These are phyloP conservation scores for Mediolabrus comicus DNA, from an alignment of 108 stramenopile species.

Conservation along the genomic window DNA sequence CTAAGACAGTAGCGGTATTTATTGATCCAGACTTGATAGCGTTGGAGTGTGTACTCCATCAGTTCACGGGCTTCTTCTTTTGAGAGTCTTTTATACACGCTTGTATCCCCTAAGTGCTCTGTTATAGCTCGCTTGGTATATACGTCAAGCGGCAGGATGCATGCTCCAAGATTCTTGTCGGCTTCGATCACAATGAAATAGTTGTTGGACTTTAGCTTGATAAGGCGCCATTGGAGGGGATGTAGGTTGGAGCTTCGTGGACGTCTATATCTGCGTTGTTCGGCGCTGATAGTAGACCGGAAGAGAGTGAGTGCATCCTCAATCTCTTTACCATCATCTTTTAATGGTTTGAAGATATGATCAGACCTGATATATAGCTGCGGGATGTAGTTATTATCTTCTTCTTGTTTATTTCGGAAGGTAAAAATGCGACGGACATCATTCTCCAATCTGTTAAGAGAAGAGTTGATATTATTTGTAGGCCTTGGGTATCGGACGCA, in stretches of 20 bases:
- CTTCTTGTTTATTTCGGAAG: not conserved
- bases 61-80: not conserved
- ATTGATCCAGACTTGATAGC: not conserved
- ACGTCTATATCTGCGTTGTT: not conserved
- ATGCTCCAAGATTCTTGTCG: not conserved
- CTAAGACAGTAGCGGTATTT: not conserved
- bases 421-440: not conserved
- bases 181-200: constrained; percentile 3
- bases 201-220: not conserved
- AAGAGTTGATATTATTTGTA: not conserved
- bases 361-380: constrained; percentile 5
- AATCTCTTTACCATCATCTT: not conserved
- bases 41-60: not conserved
- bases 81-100: constrained; percentile 5
- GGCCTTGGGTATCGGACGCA: constrained; percentile 9
- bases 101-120: constrained; percentile 12
- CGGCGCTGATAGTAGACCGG: not conserved
- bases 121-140: constrained; percentile 7
- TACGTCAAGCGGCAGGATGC: not conserved
- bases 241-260: not conserved
- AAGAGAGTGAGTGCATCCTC: not conserved
- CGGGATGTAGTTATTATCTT: not conserved
- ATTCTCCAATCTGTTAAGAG: not conserved
- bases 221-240: not conserved
- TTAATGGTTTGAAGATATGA: not conserved